These are phyloP conservation scores for Kazachstania viticola DNA, from an alignment of 805 yeast genomes.

Conservation along the genomic window DNA sequence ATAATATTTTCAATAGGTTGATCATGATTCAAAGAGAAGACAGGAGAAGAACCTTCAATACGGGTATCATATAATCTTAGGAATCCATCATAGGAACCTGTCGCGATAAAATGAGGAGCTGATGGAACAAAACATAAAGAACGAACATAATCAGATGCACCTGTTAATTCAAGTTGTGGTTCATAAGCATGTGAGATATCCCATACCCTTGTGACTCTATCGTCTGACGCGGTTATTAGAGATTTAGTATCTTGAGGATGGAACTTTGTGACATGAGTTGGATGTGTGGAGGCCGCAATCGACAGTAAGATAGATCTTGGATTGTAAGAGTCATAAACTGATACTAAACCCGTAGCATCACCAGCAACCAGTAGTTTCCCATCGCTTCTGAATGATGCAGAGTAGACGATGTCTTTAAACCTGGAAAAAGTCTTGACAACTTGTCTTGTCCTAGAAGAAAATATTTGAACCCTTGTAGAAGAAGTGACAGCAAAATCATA, in stretches of 20 bases:
- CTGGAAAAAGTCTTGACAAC: constrained; percentile 76
- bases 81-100: constrained; percentile 89
- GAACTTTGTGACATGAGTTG: constrained; percentile 89
- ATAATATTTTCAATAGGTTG: constrained; percentile 80
- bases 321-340: constrained; percentile 73
- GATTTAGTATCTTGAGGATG: constrained; percentile 55
- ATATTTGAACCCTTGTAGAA: constrained; percentile 82
- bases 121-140: constrained; percentile 67
- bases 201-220: constrained; percentile 73
- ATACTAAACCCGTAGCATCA: constrained; percentile 89
- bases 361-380: constrained; percentile 89
- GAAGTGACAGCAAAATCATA: constrained; percentile 91
- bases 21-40: constrained; percentile 55
- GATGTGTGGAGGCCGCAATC: constrained; percentile 71
- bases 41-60: constrained; percentile 34
- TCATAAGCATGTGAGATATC: constrained; percentile 69
- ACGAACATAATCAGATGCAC: constrained; percentile 82
- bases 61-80: constrained; percentile 81
- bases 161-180: constrained; percentile 60
- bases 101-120: constrained; percentile 67
- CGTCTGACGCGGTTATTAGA: constrained; percentile 83
- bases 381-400: constrained; percentile 84
- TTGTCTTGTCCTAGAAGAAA: constrained; percentile 88
- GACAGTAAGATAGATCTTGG: constrained; percentile 73
- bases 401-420: constrained; percentile 84